Base-by-base conservation (phyloP, 2,329 filamentous ascomycete species). In the Fusarium paranaense region DNA sequence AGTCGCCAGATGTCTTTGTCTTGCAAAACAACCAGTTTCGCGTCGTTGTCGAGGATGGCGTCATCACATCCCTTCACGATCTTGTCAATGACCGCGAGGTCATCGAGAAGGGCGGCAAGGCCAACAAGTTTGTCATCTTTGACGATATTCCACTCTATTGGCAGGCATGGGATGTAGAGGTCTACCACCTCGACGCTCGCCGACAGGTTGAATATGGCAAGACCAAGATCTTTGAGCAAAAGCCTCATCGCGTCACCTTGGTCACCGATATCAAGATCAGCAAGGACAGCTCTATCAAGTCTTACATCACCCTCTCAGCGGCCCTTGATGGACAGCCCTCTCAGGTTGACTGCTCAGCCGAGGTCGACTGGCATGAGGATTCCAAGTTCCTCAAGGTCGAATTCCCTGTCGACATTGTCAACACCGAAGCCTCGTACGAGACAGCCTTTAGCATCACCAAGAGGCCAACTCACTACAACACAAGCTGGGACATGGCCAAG, bases 341-440 rank as follows among this genome's bases (percentile, higher is more conserved):
- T 0, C 92, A 91, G 73, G 89, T 98, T 18, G 93, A 97, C 74
- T 91, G 96, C 72, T 89, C 91, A 45, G 93, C 92, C 60, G 94
- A 97, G 76, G 94, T 98, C n/a, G 94, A 98, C 80, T 99, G 97
- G 97, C 93, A 93, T 76, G 97, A 99, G 83, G 95, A 91, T 14
- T 98, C 97, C 93, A 97, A 97, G 81, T 98, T 98, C 87, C 89
- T 99, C 80, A 99, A 99, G 87, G 96, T 98, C 60, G 97, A 99
- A 82, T 99, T 99, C 84, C 96, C 97, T 0, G 95, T 98, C 72
- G 93, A 97, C 78, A 89, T 98, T 72, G 90, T 91, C 76, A 98
- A 96, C 83, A 97, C 93, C 0, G 95, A 98, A 83, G 97, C 97
- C 35, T 94, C 92, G 14, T 99, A 99, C 82, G 97, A 99, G 83